Evolutionary conservation across 169 alveolate genomes (phyloP), one percentile per base, ranked within the genome.

Genomic region (Eimeria mitis): DNA sequence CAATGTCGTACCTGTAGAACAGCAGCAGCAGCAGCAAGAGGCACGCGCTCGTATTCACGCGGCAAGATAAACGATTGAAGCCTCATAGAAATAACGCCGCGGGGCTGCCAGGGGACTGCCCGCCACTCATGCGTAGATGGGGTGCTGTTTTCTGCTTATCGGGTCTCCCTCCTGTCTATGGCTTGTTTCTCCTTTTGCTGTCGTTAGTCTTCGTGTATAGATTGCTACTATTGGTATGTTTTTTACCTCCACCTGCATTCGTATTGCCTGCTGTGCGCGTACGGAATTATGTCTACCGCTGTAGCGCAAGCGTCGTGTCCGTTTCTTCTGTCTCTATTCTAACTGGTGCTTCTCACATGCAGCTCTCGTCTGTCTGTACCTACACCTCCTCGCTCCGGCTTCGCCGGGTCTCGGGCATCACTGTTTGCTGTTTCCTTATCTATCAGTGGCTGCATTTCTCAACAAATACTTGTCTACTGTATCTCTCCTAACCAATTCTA

Each of bases 1-100:
- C 42, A 54, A 87, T 49, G 37, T 87, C 92, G 54, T 87, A 87
- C 42, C 92, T 87, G 83, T 68, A 87, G 19, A 52, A 23, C 91
- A 63, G 49, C 91, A n/a, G 28, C 81, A 40, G 92, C 79, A 28
- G 68, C 52, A 23, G n/a, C 88, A 44, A 49, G 61, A 44, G 8
- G 56, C 59, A 40, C 0, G 44, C 2, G 40, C 65, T 37, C 11
- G 40, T 65, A 25, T 0, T 16, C 52, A 34, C 42, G 44, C 42
- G 88, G 37, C n/a, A 28, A 78, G 37, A 78, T 13, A 47, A 28
- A 0, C 37, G 63, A 21, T 31, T 34, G 44, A 13, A n/a, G 65
- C 28, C 2, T 23, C 65, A 56, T 2, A 56, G n/a, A 56, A 23
- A 56, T 19, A 23, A 11, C 65, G 65, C n/a, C 5, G 28, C 65